Conservation (phyloP, 768 basidiomycete genomes). For the Erythrobasidium yunnanense region DNA sequence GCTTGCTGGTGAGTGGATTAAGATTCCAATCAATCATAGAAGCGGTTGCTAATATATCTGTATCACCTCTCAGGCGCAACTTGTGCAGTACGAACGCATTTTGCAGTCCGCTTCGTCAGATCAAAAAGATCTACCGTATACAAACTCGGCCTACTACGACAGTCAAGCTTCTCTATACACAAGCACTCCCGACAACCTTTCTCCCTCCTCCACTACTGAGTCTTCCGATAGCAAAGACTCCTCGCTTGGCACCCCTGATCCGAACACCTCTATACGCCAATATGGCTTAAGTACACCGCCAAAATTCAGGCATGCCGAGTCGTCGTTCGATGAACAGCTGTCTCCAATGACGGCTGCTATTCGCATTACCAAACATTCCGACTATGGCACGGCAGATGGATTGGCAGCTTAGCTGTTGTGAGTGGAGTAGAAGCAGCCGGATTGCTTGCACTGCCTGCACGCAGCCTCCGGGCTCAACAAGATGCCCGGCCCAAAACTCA, state of each 20-base stretch:
- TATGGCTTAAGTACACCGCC: not conserved
- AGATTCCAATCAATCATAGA: conserved; percentile 15
- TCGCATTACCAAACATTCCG: not conserved
- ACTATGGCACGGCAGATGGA: not conserved
- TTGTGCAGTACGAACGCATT: conserved; percentile 75
- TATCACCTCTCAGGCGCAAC: conserved; percentile 52
- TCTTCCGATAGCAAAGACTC: conserved; percentile 3
- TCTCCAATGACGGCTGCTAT: conserved; percentile 18
- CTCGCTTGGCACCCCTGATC: not conserved
- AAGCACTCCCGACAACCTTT: conserved; percentile 8
- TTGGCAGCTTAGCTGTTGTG: no score
- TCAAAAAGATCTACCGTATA: not conserved
- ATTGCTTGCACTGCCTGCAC: no score
- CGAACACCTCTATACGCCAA: not conserved
- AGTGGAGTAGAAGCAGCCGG: no score
- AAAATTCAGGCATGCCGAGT: not conserved
- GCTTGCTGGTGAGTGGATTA: conserved; percentile 50
- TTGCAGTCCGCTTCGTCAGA: conserved; percentile 28
- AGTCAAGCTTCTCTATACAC: conserved; percentile 11
- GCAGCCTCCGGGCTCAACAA: not conserved
- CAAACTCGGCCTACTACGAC: conserved; percentile 21
- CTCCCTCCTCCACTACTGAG: conserved; percentile 15
- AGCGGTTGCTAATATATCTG: conserved; percentile 10
- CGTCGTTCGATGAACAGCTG: not conserved
- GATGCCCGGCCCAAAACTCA: not conserved